Base-by-base conservation (phyloP, 176 grass and related monocot genomes). In the Tillandsia fasciculata region DNA sequence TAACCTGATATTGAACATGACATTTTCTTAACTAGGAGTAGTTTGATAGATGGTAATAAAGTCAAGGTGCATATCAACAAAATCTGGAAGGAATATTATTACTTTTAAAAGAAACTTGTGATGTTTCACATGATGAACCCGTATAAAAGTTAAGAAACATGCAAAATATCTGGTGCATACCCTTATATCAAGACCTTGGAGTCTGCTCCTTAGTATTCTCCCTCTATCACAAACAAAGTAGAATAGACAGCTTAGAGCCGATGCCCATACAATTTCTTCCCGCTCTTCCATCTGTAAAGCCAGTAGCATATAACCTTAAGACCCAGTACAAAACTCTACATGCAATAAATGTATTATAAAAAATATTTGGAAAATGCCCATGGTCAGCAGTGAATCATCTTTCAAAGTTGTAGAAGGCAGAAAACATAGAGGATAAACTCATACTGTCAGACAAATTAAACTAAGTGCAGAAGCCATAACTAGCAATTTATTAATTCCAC, bases 211-310 rank as follows among this genome's bases (percentile, higher is more conserved):
- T 48, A 97, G 86, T 47, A 97, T 90, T 75, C 87, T 85, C 26
- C 89, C 94, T 72, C 84, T 84, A 81, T 97, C 94, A 79, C 89
- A 97, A 69, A 97, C 79, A 81, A 93, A 97, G 66, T 92, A 97
- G 77, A 97, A 92, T 64, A 97, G 82, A 87, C 94, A 97, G 69
- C 94, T 92, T 68, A 97, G 79, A 64, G 86, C 86, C 68, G 94
- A 97, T 27, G 94, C 94, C 94, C 94, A 97, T 64, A 97, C 94
- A 66, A 97, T 92, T 82, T 97, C 94, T 73, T 97, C 89, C 2
- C 72, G 72, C 71, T 97, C 86, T 84, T 97, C 86, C 77, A 90
- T 97, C 94, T 97, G 73, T 63, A 69, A 67, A 78, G 24, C 17
- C 48, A 70, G 33, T 70, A 70, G 10, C 26, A 15, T 57, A 67